Conservation (phyloP, 106 monocot genomes). For the Ottelia alismoides region DNA sequence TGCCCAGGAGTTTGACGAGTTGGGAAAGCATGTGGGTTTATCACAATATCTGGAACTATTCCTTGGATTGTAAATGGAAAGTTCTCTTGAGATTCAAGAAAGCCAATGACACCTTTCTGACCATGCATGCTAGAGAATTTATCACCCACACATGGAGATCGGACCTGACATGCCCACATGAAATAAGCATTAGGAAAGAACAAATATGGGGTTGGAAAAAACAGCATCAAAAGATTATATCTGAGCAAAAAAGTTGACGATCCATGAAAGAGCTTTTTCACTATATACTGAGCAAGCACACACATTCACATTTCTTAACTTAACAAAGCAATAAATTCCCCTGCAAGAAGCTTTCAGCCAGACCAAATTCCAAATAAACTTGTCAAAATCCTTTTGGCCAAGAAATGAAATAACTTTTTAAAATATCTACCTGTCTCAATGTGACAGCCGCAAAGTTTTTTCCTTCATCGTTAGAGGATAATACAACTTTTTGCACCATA, state of each 20-base stretch:
- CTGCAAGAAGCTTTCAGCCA: no score
- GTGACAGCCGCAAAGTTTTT: slow-evolving; percentile 85
- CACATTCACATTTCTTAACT: no score
- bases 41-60: slow-evolving; percentile 95
- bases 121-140: slow-evolving; percentile 99
- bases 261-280: no score
- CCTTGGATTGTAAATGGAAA: slow-evolving; percentile 80
- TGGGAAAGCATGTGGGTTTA: slow-evolving; percentile 94
- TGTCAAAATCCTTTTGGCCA: no score
- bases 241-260: no score
- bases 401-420: no score
- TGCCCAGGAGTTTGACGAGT: slow-evolving; percentile 96
- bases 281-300: no score
- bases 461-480: slow-evolving; percentile 89
- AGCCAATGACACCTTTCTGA: slow-evolving; percentile 94
- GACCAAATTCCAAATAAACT: no score
- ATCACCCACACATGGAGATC: slow-evolving; percentile 75
- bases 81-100: slow-evolving; percentile 89
- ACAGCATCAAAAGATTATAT: no score
- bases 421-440: slow-evolving; percentile 60
- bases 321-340: no score
- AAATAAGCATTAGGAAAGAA: no score
- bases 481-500: slow-evolving; percentile 82
- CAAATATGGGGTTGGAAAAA: no score
- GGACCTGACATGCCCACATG: slow-evolving; percentile 37